Percentiles rank a stretch among this genome's conserved stretches.
Evolutionary conservation across 768 basidiomycete genomes (phyloP).

Genomic region (Pleurotus tuoliensis): DNA sequence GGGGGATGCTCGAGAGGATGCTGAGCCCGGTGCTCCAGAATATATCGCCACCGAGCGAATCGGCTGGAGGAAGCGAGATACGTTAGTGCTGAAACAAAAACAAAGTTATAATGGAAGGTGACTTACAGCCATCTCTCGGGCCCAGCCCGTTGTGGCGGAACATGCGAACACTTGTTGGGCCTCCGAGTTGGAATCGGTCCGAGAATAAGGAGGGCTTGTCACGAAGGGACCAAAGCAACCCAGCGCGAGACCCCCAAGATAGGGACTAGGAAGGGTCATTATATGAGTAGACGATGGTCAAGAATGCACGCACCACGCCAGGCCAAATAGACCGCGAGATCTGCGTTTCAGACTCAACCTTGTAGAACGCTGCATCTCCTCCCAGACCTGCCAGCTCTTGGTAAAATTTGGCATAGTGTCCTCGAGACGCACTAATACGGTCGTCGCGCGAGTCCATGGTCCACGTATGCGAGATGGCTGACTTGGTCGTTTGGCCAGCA

Average conservation of each 20-base stretch:
- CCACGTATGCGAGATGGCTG: conserved; percentile 77
- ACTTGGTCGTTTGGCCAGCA: conserved; percentile 80
- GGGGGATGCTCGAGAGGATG: conserved; percentile 69
- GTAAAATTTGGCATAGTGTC: conserved; percentile 56
- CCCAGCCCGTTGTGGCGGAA: conserved; percentile 79
- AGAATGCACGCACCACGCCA: conserved; percentile 48
- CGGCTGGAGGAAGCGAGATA: conserved; percentile 41
- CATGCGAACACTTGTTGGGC: conserved; percentile 78
- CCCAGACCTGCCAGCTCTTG: conserved; percentile 79
- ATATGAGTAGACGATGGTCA: background rate
- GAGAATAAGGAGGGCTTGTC: conserved; percentile 54
- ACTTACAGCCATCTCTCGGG: conserved; percentile 66
- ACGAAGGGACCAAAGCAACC: conserved; percentile 62
- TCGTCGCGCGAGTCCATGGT: conserved; percentile 75
- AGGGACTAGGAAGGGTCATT: conserved; percentile 48
- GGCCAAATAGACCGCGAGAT: conserved; percentile 52
- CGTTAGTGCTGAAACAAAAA: conserved; percentile 4
- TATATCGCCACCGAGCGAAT: conserved; percentile 80
- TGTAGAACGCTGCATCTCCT: conserved; percentile 75
- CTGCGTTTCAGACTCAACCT: conserved; percentile 64
- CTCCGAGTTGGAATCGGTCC: conserved; percentile 92
- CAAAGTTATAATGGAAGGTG: background rate
- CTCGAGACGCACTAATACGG: conserved; percentile 55
- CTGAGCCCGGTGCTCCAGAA: conserved; percentile 78
- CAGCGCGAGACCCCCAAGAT: conserved; percentile 70